phyloP scores from a whole-genome alignment of 2,329 filamentous ascomycete genomes.

The Tolypocladium tundrense region DNA sequence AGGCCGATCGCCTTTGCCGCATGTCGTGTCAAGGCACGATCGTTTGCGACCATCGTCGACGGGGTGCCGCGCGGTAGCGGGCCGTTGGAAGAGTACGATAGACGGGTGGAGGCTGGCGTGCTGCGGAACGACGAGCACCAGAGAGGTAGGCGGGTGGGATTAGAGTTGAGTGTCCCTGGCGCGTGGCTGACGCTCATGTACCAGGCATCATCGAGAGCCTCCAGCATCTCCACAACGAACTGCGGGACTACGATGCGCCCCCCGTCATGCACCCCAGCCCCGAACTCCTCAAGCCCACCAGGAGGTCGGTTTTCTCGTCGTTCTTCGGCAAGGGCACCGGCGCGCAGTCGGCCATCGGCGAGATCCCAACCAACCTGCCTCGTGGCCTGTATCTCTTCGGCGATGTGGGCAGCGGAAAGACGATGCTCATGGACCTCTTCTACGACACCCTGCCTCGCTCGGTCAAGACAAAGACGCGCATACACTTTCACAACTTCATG shows the following conservation, averaged over 20 bases:
- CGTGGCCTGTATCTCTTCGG: slow-evolving; percentile 91
- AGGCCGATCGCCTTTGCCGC: neutral
- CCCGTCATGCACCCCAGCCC: slow-evolving; percentile 67
- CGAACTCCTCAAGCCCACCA: slow-evolving; percentile 51
- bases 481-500: slow-evolving; percentile 99
- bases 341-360: slow-evolving; percentile 26
- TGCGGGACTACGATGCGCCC: slow-evolving; percentile 63
- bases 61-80: slow-evolving; percentile 35
- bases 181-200: neutral
- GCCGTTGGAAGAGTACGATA: slow-evolving; percentile 81
- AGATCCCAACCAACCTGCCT: slow-evolving; percentile 64
- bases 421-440: slow-evolving; percentile 98
- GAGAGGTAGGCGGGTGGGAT: slow-evolving; percentile 46
- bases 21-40: slow-evolving; percentile 5
- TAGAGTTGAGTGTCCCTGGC: neutral
- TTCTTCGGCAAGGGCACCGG: slow-evolving; percentile 45
- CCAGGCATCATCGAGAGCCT: slow-evolving; percentile 78
- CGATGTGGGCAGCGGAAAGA: slow-evolving; percentile 95
- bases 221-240: slow-evolving; percentile 78
- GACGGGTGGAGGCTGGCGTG: slow-evolving; percentile 61
- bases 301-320: slow-evolving; percentile 47
- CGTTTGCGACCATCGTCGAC: slow-evolving; percentile 18
- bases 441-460: slow-evolving; percentile 80
- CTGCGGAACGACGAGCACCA: slow-evolving; percentile 87
- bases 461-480: slow-evolving; percentile 75